Percentiles rank a stretch among this genome's conserved stretches.
These are phyloP conservation scores for Trichoderma harzianum DNA, from an alignment of 2,329 filamentous ascomycete genomes.

Conservation along the genomic window DNA sequence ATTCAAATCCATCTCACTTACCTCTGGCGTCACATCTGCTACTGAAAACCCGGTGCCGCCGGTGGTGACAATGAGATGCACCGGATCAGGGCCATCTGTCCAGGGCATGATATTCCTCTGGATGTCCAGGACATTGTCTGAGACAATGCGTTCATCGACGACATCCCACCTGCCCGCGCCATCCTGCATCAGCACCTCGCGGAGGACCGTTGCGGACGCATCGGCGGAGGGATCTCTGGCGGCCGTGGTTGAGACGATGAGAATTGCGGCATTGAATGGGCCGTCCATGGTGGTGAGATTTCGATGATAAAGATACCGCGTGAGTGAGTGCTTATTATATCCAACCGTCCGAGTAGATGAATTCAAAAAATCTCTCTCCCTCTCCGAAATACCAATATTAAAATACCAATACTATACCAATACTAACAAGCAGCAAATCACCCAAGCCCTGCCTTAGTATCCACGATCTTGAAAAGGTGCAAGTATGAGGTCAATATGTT, in stretches of 20 bases:
- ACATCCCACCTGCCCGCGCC: slow-evolving; percentile 71
- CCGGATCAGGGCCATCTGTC: slow-evolving; percentile 61
- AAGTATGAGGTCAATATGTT: neutral
- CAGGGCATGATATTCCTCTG: slow-evolving; percentile 69
- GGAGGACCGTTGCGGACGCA: slow-evolving; percentile 63
- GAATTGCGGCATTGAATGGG: slow-evolving; percentile 67
- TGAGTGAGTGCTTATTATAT: neutral
- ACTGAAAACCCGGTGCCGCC: slow-evolving; percentile 91
- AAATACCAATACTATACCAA: neutral
- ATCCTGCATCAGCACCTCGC: slow-evolving; percentile 64
- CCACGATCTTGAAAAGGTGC: neutral
- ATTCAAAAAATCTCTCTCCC: neutral
- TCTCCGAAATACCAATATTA: no score
- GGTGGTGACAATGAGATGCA: slow-evolving; percentile 81
- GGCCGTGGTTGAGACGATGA: slow-evolving; percentile 90
- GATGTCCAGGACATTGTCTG: slow-evolving; percentile 72
- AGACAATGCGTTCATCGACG: slow-evolving; percentile 67
- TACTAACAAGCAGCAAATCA: neutral
- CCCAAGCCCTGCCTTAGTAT: neutral
- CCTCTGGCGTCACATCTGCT: slow-evolving; percentile 85
- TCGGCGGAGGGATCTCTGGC: slow-evolving; percentile 76
- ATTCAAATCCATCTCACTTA: slow-evolving; percentile 33
- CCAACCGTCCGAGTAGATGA: neutral
- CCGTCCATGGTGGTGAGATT: slow-evolving; percentile 10
- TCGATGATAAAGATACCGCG: neutral